Conservation (phyloP, 805 yeast species). For the Martiniozyma abietophila region DNA sequence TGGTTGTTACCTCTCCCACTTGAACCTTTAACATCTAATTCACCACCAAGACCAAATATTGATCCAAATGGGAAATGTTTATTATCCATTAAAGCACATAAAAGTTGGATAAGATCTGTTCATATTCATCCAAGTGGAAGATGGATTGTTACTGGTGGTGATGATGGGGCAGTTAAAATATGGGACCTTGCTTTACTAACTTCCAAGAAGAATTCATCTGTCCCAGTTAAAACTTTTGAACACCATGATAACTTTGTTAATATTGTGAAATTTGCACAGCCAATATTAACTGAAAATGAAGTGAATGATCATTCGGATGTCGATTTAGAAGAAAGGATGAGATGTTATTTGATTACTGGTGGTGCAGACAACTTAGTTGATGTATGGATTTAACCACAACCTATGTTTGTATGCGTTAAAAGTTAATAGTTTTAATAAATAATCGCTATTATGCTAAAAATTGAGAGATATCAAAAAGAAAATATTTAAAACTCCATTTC, state of each 20-base stretch:
- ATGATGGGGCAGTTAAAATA: conserved; percentile 63
- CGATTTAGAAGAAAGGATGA: conserved; percentile 34
- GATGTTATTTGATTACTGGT: conserved; percentile 59
- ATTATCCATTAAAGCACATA: conserved; percentile 60
- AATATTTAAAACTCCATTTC: not conserved
- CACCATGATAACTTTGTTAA: conserved; percentile 76
- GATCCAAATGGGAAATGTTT: conserved; percentile 55
- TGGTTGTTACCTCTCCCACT: conserved; percentile 71
- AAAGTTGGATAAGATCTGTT: conserved; percentile 75
- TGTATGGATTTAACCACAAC: conserved; percentile 35
- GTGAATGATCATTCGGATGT: conserved; percentile 11
- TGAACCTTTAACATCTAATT: conserved; percentile 17
- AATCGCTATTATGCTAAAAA: not conserved
- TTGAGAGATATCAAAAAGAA: no score
- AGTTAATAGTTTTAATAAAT: not conserved
- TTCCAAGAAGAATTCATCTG: conserved; percentile 14
- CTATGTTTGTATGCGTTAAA: not conserved
- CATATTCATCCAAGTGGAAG: conserved; percentile 69
- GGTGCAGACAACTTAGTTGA: conserved; percentile 47
- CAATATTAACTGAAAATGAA: conserved; percentile 22
- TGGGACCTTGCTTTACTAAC: conserved; percentile 54
- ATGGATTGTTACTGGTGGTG: conserved; percentile 61
- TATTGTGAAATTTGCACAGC: conserved; percentile 45
- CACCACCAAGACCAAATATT: conserved; percentile 32
- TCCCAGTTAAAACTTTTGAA: conserved; percentile 27